A percentile compares a stretch with the other conserved stretches of the same genome.
Evolutionary conservation across 2,329 filamentous ascomycete genomes (phyloP).

Genomic region (Cladosporium sp.): DNA sequence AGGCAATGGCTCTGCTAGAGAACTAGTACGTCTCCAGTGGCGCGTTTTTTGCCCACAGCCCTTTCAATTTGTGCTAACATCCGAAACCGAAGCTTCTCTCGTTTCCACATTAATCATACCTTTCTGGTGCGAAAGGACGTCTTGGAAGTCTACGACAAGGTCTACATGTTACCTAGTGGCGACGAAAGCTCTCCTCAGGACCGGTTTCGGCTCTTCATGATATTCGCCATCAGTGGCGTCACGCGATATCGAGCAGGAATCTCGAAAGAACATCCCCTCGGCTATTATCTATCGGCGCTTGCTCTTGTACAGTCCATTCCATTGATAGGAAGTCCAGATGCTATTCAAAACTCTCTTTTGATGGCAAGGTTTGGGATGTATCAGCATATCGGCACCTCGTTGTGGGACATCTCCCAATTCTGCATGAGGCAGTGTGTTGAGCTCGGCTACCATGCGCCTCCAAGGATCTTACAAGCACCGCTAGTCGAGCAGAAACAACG

Average conservation of each 20-base stretch:
- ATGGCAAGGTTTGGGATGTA: constrained; percentile 42
- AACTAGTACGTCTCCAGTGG: constrained; percentile 4
- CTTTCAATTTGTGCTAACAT: background rate
- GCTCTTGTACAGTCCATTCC: constrained; percentile 29
- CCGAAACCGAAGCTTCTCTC: constrained; percentile 6
- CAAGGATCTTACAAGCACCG: constrained; percentile 12
- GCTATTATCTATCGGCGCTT: constrained; percentile 39
- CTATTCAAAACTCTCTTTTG: constrained; percentile 40
- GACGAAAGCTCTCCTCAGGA: constrained; percentile 24
- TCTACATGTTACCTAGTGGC: background rate
- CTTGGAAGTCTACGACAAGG: constrained; percentile 9
- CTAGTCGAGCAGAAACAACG: constrained; percentile 37
- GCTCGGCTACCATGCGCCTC: constrained; percentile 31
- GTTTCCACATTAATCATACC: constrained; percentile 16
- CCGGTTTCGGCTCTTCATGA: constrained; percentile 35
- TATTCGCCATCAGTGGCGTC: constrained; percentile 36
- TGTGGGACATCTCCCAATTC: constrained; percentile 40
- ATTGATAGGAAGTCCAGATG: constrained; percentile 31
- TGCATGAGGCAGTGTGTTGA: constrained; percentile 41
- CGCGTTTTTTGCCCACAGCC: too few relatives aligned
- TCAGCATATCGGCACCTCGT: constrained; percentile 39
- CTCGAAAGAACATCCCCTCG: constrained; percentile 36
- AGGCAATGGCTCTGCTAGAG: constrained; percentile 10
- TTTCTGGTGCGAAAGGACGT: constrained; percentile 12
- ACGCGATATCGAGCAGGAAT: constrained; percentile 31